phyloP scores from a whole-genome alignment of 768 basidiomycete species.

The Lentinula lateritia region DNA sequence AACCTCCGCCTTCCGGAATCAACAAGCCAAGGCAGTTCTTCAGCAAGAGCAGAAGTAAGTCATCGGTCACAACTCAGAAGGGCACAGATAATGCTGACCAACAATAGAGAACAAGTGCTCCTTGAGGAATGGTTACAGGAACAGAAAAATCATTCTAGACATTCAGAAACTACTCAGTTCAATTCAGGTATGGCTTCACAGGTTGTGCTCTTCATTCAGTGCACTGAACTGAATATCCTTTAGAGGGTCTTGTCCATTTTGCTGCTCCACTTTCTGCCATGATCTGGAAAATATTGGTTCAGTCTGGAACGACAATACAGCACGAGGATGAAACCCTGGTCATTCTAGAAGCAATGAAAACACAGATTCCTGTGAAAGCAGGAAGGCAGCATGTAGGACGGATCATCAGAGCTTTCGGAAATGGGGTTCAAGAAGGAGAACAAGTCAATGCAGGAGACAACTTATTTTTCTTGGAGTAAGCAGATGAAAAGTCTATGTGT shows the following conservation, averaged over 20 bases:
- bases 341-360: slow-evolving; percentile 65
- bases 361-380: slow-evolving; percentile 45
- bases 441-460: slow-evolving; percentile 42
- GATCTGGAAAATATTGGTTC: slow-evolving; percentile 15
- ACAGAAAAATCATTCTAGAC: not conserved
- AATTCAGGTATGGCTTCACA: not conserved
- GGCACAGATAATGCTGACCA: not conserved
- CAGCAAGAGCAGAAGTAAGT: slow-evolving; percentile 37
- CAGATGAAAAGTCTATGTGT: not conserved
- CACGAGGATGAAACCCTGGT: slow-evolving; percentile 38
- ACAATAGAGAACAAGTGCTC: not conserved
- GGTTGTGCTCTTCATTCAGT: too few species aligned
- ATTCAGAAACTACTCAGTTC: not conserved
- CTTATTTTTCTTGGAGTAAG: slow-evolving; percentile 26
- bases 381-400: slow-evolving; percentile 41
- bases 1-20: slow-evolving; percentile 32
- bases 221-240: not conserved
- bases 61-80: not conserved
- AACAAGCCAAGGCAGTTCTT: slow-evolving; percentile 29
- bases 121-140: not conserved
- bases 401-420: slow-evolving; percentile 31
- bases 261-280: not conserved
- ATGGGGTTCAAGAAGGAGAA: slow-evolving; percentile 36
- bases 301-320: slow-evolving; percentile 34
- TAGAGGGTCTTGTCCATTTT: not conserved